Base-by-base conservation (phyloP, 176 grass and related monocot genomes). In the Cenchrus americanus region DNA sequence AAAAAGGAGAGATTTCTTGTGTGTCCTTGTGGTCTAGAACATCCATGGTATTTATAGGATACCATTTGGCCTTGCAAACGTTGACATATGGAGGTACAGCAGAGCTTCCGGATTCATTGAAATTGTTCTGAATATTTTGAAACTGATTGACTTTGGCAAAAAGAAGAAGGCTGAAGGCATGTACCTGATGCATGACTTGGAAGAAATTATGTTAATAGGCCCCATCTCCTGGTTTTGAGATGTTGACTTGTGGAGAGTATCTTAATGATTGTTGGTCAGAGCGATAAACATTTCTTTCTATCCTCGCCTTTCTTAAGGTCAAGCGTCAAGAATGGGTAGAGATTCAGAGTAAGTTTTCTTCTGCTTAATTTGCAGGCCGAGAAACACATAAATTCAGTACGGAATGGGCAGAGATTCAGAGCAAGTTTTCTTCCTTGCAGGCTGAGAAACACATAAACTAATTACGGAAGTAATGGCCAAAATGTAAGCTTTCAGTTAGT, bases 51-150 rank as follows among this genome's bases (percentile, higher is more conserved):
- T 77, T 81, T 89, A 85, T 82, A 85, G 70, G 80, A 19, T 55
- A 55, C 44, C 78, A 70, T 76, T 69, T 57, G 10, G 32, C 7
- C 53, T 55, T 69, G 54, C 54, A 85, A 19, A 77, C 57, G 71
- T 89, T 89, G 83, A 89, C 83, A 89, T 82, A 85, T 85, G 71
- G 73, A 64, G 30, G 30, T 10, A 9, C 4, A 63, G 77, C 70
- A 76, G 18, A 43, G 23, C 52, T 47, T 12, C 8, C 17, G 12
- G 14, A 41, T 62, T 79, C 34, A 5, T 27, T 80, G 26, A 34
- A 34, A 22, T 30, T 23, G 5, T 37, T 71, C 8, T n/a, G 41
- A 79, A 66, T 85, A 75, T 89, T 79, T 32, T 78, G 13, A 64
- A 82, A 57, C 77, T 22, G 60, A 79, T 88, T 88, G 86, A 79